phyloP scores from a whole-genome alignment of 1,284 basidiomycete species.

The Phlebopus sp. region DNA sequence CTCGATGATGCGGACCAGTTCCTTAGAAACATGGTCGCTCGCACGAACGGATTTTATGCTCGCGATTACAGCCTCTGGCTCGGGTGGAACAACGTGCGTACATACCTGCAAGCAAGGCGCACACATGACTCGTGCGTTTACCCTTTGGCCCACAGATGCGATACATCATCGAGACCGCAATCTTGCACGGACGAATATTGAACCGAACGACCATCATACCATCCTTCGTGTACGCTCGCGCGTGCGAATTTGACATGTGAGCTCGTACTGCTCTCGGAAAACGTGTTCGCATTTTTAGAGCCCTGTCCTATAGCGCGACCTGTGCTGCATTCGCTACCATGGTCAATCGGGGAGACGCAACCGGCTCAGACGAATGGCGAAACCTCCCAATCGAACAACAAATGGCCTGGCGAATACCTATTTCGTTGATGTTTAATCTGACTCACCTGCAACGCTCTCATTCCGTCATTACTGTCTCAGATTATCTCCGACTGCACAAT shows the following conservation, averaged over 20 bases:
- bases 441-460: slow-evolving; percentile 38
- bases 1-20: slow-evolving; percentile 12
- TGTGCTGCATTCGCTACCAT: slow-evolving; percentile 37
- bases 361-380: slow-evolving; percentile 39
- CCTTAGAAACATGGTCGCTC: slow-evolving; percentile 24
- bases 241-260: slow-evolving; percentile 38
- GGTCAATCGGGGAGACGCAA: slow-evolving; percentile 41
- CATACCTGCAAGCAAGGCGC: not conserved
- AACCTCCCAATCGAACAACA: slow-evolving; percentile 39
- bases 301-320: slow-evolving; percentile 16
- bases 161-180: slow-evolving; percentile 39
- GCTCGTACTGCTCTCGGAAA: slow-evolving; percentile 3
- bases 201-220: slow-evolving; percentile 39
- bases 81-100: slow-evolving; percentile 34
- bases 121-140: slow-evolving; percentile 1
- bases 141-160: slow-evolving; percentile 27
- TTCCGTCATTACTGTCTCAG: slow-evolving; percentile 38
- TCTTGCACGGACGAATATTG: slow-evolving; percentile 37
- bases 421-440: slow-evolving; percentile 45
- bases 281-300: not conserved
- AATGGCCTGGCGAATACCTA: slow-evolving; percentile 40
- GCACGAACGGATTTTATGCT: slow-evolving; percentile 33
- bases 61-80: slow-evolving; percentile 35
- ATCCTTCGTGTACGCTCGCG: slow-evolving; percentile 40
- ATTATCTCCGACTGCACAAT: slow-evolving; percentile 42